Evolutionary conservation across 164 flowering plant species (phyloP).

Genomic region (Nymphaea thermarum): DNA sequence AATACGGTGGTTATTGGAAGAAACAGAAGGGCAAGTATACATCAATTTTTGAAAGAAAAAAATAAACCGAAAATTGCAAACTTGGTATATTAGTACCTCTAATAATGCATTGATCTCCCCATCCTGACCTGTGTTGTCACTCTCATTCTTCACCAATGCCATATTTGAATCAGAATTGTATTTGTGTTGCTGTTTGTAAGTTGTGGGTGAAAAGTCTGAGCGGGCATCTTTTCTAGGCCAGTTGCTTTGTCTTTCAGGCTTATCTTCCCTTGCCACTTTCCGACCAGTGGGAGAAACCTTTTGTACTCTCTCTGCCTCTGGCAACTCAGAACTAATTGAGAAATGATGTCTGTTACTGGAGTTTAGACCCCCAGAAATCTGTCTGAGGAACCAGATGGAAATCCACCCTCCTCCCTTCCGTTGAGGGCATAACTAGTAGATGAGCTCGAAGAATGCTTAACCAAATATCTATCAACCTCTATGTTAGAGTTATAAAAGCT

Average conservation of each 20-base stretch:
- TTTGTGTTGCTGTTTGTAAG: slow-evolving; percentile 35
- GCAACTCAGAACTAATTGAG: slow-evolving; percentile 31
- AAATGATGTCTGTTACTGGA: slow-evolving; percentile 22
- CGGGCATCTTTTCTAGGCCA: slow-evolving; percentile 44
- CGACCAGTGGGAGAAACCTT: slow-evolving; percentile 89
- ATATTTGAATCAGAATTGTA: slow-evolving; percentile 24
- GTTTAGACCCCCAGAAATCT: slow-evolving; percentile 30
- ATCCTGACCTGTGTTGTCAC: slow-evolving; percentile 42
- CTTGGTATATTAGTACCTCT: slow-evolving; percentile 40
- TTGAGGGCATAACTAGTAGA: slow-evolving; percentile 25
- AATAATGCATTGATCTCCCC: slow-evolving; percentile 72
- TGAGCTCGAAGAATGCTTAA: slow-evolving; percentile 17
- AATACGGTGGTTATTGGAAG: not conserved
- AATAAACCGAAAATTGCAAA: not conserved
- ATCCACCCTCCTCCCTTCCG: slow-evolving; percentile 37
- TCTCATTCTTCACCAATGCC: slow-evolving; percentile 27
- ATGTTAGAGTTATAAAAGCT: slow-evolving; percentile 21
- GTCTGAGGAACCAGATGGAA: slow-evolving; percentile 31
- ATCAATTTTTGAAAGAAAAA: too few relatives aligned
- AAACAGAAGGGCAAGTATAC: not conserved
- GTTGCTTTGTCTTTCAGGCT: slow-evolving; percentile 44
- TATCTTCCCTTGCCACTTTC: slow-evolving; percentile 60
- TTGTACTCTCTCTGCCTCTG: slow-evolving; percentile 51
- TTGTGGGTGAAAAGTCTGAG: slow-evolving; percentile 28
- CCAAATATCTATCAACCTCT: slow-evolving; percentile 23